Conservation (phyloP, 2,329 filamentous ascomycete genomes). For the Neonectria sp. region DNA sequence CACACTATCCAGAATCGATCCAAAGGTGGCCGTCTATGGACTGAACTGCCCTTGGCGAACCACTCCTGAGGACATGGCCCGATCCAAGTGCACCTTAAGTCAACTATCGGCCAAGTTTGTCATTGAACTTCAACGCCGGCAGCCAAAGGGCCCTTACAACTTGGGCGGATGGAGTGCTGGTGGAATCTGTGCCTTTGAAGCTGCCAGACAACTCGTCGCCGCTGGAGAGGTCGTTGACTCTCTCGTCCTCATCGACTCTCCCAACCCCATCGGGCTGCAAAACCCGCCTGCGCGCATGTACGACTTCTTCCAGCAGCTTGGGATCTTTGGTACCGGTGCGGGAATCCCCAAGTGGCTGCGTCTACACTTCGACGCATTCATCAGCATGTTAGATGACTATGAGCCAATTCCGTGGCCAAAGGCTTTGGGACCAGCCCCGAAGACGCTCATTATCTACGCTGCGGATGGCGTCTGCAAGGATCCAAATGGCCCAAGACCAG, state of each 20-base stretch:
- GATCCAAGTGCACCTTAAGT: slow-evolving; percentile 42
- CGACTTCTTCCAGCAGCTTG: slow-evolving; percentile 80
- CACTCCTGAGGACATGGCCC: slow-evolving; percentile 68
- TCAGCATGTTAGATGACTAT: slow-evolving; percentile 79
- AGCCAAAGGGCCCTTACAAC: slow-evolving; percentile 77
- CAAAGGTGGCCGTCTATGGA: slow-evolving; percentile 67
- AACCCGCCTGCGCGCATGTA: slow-evolving; percentile 75
- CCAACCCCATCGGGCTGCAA: slow-evolving; percentile 77
- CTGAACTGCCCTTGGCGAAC: slow-evolving; percentile 76
- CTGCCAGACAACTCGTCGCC: slow-evolving; percentile 72
- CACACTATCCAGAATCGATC: slow-evolving; percentile 55
- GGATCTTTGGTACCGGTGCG: slow-evolving; percentile 76
- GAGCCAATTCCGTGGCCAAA: slow-evolving; percentile 74
- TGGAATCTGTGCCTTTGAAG: slow-evolving; percentile 80
- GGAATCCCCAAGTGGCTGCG: slow-evolving; percentile 82
- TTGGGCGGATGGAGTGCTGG: slow-evolving; percentile 84
- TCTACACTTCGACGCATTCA: slow-evolving; percentile 79
- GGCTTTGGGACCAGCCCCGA: slow-evolving; percentile 66
- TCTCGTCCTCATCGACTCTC: slow-evolving; percentile 77
- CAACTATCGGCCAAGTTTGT: slow-evolving; percentile 57
- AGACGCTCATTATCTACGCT: slow-evolving; percentile 78
- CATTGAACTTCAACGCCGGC: slow-evolving; percentile 78
- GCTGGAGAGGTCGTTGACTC: slow-evolving; percentile 71
- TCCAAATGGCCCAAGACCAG: slow-evolving; percentile 74
- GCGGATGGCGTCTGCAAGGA: slow-evolving; percentile 80